Percentiles rank a stretch among this genome's conserved stretches.
Evolutionary conservation across 345 rosid genomes (phyloP).

Genomic region (Populus tremula): DNA sequence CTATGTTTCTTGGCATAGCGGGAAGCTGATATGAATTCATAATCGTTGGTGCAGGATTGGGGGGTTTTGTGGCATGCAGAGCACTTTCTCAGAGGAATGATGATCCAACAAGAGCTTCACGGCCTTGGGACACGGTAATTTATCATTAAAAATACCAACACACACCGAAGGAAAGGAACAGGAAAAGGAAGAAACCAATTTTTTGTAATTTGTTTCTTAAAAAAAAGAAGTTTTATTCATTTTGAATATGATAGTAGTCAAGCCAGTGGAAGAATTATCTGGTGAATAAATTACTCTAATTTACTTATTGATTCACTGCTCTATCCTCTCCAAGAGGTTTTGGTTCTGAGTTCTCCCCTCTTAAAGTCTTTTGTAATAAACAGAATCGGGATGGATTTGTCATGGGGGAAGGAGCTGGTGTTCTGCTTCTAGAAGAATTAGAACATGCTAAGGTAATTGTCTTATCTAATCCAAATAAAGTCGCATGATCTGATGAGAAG

Average conservation of each 20-base stretch:
- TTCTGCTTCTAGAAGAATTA: slow-evolving; percentile 85
- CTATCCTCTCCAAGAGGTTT: neutral
- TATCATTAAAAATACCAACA: slow-evolving; percentile 1
- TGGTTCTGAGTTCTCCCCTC: neutral
- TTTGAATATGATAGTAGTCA: neutral
- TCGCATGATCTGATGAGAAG: neutral
- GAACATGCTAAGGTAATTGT: slow-evolving; percentile 89
- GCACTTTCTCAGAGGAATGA: slow-evolving; percentile 86
- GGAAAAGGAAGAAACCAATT: neutral
- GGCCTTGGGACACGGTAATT: slow-evolving; percentile 91
- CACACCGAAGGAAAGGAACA: neutral
- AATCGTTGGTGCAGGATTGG: slow-evolving; percentile 64
- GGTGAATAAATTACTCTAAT: neutral
- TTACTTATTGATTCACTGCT: neutral
- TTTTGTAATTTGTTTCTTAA: neutral
- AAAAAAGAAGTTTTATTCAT: neutral
- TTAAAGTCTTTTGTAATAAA: slow-evolving; percentile 13
- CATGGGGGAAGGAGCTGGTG: slow-evolving; percentile 99
- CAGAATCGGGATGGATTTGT: slow-evolving; percentile 98
- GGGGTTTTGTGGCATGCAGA: slow-evolving; percentile 91
- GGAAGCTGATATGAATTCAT: slow-evolving; percentile 17
- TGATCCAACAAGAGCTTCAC: slow-evolving; percentile 91
- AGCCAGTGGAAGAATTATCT: neutral
- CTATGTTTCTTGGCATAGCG: slow-evolving; percentile 5
- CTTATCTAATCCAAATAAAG: slow-evolving; percentile 1